These are phyloP conservation scores for Reticulascus tulasneorum DNA, from an alignment of 2,329 filamentous ascomycete genomes.

Conservation along the genomic window DNA sequence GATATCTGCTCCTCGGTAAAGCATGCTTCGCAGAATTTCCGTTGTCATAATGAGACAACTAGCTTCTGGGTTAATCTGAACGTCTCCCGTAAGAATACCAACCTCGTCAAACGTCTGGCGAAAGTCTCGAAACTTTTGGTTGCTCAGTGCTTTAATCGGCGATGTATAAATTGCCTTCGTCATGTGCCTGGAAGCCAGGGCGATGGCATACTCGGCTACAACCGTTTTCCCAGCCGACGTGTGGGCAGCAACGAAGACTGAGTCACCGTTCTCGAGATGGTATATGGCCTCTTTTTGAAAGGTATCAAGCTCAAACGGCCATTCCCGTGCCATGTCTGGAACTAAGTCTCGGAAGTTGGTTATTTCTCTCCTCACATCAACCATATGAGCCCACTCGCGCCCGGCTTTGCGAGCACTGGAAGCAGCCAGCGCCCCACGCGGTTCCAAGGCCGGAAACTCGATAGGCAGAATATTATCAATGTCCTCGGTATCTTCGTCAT, in stretches of 20 bases:
- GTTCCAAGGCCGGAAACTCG: constrained; percentile 88
- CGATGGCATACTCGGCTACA: constrained; percentile 96
- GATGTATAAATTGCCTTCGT: constrained; percentile 99
- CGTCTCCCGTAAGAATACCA: constrained; percentile 93
- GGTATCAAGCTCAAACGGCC: constrained; percentile 95
- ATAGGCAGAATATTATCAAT: constrained; percentile 87
- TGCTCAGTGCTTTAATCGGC: constrained; percentile 96
- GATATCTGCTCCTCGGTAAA: constrained; percentile 91
- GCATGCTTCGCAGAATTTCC: constrained; percentile 95
- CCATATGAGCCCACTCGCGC: constrained; percentile 96
- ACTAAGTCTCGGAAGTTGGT: constrained; percentile 92
- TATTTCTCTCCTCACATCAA: constrained; percentile 89
- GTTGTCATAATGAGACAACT: constrained; percentile 99
- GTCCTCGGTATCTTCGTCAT: constrained; percentile 50
- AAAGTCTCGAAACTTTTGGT: constrained; percentile 98
- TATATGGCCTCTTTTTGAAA: constrained; percentile 99
- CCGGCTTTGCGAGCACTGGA: constrained; percentile 70
- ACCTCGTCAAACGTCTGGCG: constrained; percentile 88
- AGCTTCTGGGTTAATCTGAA: constrained; percentile 95
- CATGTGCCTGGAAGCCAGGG: constrained; percentile 96
- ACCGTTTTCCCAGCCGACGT: constrained; percentile 98
- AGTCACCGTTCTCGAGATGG: constrained; percentile 92
- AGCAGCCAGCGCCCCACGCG: constrained; percentile 70
- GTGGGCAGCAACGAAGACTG: constrained; percentile 95
- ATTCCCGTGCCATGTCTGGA: constrained; percentile 91